Evolutionary conservation across 169 alveolate genomes (phyloP), one percentile per base, ranked within the genome.

Genomic region (Eimeria maxima): DNA sequence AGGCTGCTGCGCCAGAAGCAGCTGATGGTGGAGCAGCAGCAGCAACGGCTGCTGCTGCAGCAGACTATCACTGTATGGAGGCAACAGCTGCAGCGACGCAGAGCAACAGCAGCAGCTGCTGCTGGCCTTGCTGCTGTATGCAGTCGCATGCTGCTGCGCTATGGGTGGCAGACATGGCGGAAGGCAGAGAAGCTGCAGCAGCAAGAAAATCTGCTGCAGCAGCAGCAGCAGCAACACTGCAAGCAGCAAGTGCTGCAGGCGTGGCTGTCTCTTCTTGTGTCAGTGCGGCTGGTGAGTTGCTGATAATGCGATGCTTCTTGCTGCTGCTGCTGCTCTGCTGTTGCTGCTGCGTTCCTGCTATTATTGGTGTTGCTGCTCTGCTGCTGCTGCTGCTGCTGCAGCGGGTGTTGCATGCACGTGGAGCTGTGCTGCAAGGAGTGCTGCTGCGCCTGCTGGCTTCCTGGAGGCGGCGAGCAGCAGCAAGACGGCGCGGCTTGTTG

Each of bases 341-440:
- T 50, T 53, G 20, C 67, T 80, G 67, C 33, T 27, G 69, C 38
- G 38, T 0, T 74, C 55, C 20, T 74, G 86, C 45, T 33, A 44
- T 50, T 73, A 4, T 47, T 22, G 22, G 27, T 76, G 60, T 18
- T 24, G 81, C 81, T 76, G 63, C 87, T 14, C 44, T 76, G 47
- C 87, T 53, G 90, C 67, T 81, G 90, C 90, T 57, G 67, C 24
- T 57, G 69, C 2, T 60, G 69, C 69, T 60, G 69, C 69, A 60
- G 69, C 69, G 69, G n/a, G 90, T 27, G 90, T 29, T 81, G 90
- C 71, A 38, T 81, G 90, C 90, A 81, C 67, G 90, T 24, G 90
- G 90, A 14, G 90, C 47, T 27, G 90, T 81, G 42, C 90, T 81
- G 14, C 67, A 53, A 47, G 71, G 53, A n/a, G 47, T 60, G 90